A percentile compares a stretch with the other conserved stretches of the same genome.
These are phyloP conservation scores for Cordyceps tenuipes DNA, from an alignment of 2,329 filamentous ascomycete genomes.

Conservation along the genomic window DNA sequence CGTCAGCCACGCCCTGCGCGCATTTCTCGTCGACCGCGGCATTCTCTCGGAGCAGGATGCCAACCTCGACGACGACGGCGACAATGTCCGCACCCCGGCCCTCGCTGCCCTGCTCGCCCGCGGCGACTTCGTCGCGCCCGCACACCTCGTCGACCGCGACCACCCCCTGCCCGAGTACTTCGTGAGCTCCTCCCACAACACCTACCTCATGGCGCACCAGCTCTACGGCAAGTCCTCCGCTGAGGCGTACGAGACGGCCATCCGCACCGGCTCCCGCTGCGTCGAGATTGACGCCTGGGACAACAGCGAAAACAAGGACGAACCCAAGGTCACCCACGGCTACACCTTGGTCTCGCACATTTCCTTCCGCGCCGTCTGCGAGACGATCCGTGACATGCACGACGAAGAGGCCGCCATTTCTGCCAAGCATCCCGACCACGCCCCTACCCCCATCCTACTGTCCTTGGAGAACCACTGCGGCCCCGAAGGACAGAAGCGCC, in stretches of 20 bases:
- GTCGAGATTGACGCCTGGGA: slow-evolving; percentile 72
- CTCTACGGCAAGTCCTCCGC: slow-evolving; percentile 56
- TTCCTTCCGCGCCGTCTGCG: slow-evolving; percentile 55
- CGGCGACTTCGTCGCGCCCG: slow-evolving; percentile 49
- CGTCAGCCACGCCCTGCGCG: slow-evolving; percentile 50
- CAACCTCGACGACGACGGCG: slow-evolving; percentile 24
- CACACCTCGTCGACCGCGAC: slow-evolving; percentile 45
- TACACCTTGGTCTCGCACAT: slow-evolving; percentile 61
- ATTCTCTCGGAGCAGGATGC: slow-evolving; percentile 42
- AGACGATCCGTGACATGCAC: slow-evolving; percentile 54
- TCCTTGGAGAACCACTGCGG: slow-evolving; percentile 62
- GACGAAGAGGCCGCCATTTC: slow-evolving; percentile 47
- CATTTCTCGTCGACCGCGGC: slow-evolving; percentile 44
- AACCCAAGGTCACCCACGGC: slow-evolving; percentile 64
- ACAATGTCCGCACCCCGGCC: slow-evolving; percentile 33
- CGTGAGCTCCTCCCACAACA: slow-evolving; percentile 67
- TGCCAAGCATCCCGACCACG: slow-evolving; percentile 25
- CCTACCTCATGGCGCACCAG: slow-evolving; percentile 62
- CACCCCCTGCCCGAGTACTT: slow-evolving; percentile 61
- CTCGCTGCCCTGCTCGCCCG: slow-evolving; percentile 45
- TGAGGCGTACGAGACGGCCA: slow-evolving; percentile 53
- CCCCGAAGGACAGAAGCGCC: slow-evolving; percentile 48
- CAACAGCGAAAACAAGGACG: slow-evolving; percentile 47
- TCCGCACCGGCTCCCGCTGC: slow-evolving; percentile 56
- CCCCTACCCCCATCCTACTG: slow-evolving; percentile 50